phyloP scores from a whole-genome alignment of 306 rosid species.

The Vicia villosa region DNA sequence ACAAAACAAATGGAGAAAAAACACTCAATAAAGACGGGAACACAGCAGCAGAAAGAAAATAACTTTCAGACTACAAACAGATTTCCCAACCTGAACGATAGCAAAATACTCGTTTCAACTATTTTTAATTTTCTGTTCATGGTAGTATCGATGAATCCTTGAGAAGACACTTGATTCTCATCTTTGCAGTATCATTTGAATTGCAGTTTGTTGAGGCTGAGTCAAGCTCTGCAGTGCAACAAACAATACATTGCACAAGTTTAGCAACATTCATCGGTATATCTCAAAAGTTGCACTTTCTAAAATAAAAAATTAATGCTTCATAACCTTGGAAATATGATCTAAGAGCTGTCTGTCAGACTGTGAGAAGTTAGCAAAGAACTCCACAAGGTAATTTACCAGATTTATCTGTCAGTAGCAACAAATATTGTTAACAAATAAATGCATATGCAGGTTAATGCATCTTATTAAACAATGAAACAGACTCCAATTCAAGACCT shows the following conservation, averaged over 20 bases:
- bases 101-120: slow-evolving; percentile 18
- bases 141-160: slow-evolving; percentile 3
- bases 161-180: slow-evolving; percentile 32
- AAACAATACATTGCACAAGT: slow-evolving; percentile 22
- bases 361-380: slow-evolving; percentile 61
- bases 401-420: slow-evolving; percentile 68
- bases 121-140: not conserved
- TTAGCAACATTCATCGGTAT: not conserved
- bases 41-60: slow-evolving; percentile 33
- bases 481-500: slow-evolving; percentile 49
- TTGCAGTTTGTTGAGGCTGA: slow-evolving; percentile 63
- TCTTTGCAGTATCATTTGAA: slow-evolving; percentile 54
- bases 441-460: not conserved
- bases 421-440: slow-evolving; percentile 10
- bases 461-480: not conserved
- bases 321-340: slow-evolving; percentile 67
- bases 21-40: slow-evolving; percentile 11
- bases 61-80: slow-evolving; percentile 23
- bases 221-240: slow-evolving; percentile 68
- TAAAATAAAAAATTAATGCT: slow-evolving; percentile 8
- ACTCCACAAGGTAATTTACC: slow-evolving; percentile 67
- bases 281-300: not conserved
- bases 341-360: slow-evolving; percentile 62
- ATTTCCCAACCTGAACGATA: slow-evolving; percentile 22
- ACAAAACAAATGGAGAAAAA: slow-evolving; percentile 22